A percentile compares a stretch with the other conserved stretches of the same genome.
phyloP scores from a whole-genome alignment of 768 basidiomycete species.

The Ramaria rubella region DNA sequence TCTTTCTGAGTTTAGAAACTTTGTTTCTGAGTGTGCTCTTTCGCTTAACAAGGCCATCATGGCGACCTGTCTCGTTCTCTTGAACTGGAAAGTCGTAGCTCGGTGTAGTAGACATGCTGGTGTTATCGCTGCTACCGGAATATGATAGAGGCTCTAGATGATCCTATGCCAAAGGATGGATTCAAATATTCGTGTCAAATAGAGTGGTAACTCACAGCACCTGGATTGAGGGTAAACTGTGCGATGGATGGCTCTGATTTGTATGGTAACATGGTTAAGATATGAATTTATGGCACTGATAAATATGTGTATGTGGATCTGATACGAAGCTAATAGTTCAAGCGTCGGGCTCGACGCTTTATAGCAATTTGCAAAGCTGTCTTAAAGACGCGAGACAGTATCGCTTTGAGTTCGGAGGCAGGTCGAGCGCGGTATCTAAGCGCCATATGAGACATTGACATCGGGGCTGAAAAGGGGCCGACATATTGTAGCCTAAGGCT shows the following conservation, averaged over 20 bases:
- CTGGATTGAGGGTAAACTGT: not conserved
- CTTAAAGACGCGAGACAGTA: not conserved
- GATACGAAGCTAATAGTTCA: not conserved
- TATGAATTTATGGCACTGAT: too few species aligned
- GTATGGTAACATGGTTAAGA: too few species aligned
- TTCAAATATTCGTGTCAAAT: not conserved
- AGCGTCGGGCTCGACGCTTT: not conserved
- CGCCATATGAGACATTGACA: not conserved
- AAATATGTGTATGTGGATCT: too few species aligned
- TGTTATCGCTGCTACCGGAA: not conserved
- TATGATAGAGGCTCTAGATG: not conserved
- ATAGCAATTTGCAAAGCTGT: not conserved
- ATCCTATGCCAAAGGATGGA: not conserved
- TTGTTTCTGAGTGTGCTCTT: not conserved
- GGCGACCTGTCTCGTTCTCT: not conserved
- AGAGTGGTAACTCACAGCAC: not conserved
- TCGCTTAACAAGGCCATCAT: not conserved
- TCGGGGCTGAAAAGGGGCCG: not conserved
- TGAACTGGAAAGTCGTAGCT: too few species aligned
- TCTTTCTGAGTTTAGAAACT: not conserved
- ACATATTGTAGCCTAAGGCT: not conserved
- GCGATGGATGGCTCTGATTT: too few species aligned
- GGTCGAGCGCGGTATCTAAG: not conserved
- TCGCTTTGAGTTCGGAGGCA: not conserved
- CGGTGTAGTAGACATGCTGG: not conserved